Evolutionary conservation across 2,329 filamentous ascomycete species (phyloP).

Genomic region (Phaeosphaeriaceae sp.): DNA sequence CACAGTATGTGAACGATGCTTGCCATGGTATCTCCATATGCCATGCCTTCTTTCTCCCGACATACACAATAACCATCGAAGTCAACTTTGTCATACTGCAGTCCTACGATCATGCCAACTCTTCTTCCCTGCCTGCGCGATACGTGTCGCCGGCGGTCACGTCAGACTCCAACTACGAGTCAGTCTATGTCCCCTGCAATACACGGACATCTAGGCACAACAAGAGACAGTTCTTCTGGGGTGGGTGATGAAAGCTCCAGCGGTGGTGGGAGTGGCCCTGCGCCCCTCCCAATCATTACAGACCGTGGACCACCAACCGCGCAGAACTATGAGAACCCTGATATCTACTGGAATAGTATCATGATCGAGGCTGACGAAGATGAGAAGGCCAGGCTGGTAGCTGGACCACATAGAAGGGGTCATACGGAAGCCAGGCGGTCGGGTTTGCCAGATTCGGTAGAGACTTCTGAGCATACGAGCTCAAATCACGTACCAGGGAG

Average conservation of each 20-base stretch:
- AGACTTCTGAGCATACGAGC: not conserved
- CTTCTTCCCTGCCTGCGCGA: slow-evolving; percentile 19
- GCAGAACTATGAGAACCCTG: slow-evolving; percentile 15
- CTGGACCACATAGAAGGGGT: not conserved
- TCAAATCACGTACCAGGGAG: not conserved
- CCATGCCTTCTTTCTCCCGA: not conserved
- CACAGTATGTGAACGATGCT: not conserved
- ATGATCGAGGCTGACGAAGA: slow-evolving; percentile 22
- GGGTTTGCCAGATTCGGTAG: not conserved
- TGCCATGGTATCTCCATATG: not conserved
- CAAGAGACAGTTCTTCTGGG: not conserved
- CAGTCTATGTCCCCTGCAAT: not conserved
- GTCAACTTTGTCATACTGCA: not conserved
- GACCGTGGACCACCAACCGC: slow-evolving; percentile 21
- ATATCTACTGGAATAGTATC: slow-evolving; percentile 28
- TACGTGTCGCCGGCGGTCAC: slow-evolving; percentile 13
- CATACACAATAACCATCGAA: not conserved
- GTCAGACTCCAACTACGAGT: not conserved
- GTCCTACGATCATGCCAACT: slow-evolving; percentile 10
- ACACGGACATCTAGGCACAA: slow-evolving; percentile 7
- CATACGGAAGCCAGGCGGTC: not conserved
- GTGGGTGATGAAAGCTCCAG: slow-evolving; percentile 2
- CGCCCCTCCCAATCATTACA: slow-evolving; percentile 16
- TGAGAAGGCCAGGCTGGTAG: not conserved
- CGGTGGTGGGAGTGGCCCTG: slow-evolving; percentile 4